phyloP scores from a whole-genome alignment of 306 rosid genomes.

The Pachyrhizus erosus region DNA sequence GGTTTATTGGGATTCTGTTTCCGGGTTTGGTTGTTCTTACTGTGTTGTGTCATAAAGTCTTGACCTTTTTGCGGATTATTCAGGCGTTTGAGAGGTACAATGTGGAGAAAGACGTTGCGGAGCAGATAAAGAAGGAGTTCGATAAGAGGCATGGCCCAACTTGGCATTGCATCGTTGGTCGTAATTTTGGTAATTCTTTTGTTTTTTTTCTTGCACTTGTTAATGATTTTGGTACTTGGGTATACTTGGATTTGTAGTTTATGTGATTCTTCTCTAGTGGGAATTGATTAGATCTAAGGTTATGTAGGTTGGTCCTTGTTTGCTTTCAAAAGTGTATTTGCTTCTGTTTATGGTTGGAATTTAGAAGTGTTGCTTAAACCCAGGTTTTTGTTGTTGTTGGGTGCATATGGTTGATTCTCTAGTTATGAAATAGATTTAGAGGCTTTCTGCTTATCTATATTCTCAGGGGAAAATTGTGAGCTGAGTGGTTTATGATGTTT shows the following conservation, averaged over 20 bases:
- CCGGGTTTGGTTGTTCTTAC: slow-evolving; percentile 32
- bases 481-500: slow-evolving; percentile 1
- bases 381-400: slow-evolving; percentile 1
- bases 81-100: slow-evolving; percentile 85
- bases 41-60: slow-evolving; percentile 7
- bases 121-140: slow-evolving; percentile 85
- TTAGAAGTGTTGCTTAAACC: slow-evolving; percentile 20
- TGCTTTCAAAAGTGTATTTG: neutral
- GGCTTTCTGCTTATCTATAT: neutral
- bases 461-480: neutral
- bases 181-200: slow-evolving; percentile 71
- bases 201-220: neutral
- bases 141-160: slow-evolving; percentile 84
- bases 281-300: slow-evolving; percentile 52
- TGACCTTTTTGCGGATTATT: slow-evolving; percentile 6
- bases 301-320: slow-evolving; percentile 16
- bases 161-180: slow-evolving; percentile 98
- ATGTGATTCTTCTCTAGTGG: slow-evolving; percentile 25
- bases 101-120: slow-evolving; percentile 88
- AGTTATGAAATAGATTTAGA: neutral
- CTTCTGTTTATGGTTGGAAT: slow-evolving; percentile 2
- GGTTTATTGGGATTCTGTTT: slow-evolving; percentile 36
- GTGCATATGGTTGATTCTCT: neutral
- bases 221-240: slow-evolving; percentile 6
- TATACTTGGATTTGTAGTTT: slow-evolving; percentile 31